Evolutionary conservation across 257 asterid genomes (phyloP).

Genomic region (Osmanthus fragrans): DNA sequence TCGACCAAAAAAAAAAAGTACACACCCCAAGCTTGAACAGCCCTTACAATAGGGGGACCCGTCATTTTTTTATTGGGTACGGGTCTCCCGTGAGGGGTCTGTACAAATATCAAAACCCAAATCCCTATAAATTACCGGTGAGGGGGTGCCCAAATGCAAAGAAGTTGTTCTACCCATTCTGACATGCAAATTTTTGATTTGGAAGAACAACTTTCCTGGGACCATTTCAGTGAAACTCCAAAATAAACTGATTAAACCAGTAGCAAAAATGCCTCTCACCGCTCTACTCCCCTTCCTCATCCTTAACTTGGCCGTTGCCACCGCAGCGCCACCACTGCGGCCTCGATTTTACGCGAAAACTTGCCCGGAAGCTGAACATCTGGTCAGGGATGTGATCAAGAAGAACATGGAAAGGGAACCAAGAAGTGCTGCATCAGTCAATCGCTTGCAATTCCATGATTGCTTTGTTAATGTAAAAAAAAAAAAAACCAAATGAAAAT

Average conservation of each 20-base stretch:
- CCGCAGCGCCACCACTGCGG: conserved; percentile 18
- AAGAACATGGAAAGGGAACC: conserved; percentile 39
- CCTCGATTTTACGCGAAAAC: conserved; percentile 33
- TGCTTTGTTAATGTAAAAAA: conserved; percentile 47
- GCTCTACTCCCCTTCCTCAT: conserved; percentile 23
- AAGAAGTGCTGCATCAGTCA: conserved; percentile 48
- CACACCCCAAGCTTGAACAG: too few relatives aligned
- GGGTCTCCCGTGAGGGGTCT: too few relatives aligned
- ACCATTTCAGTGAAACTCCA: not conserved
- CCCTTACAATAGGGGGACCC: too few relatives aligned
- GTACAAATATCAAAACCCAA: not conserved
- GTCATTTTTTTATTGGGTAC: too few relatives aligned
- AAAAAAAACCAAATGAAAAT: not conserved
- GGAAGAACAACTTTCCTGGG: not conserved
- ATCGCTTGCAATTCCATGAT: conserved; percentile 58
- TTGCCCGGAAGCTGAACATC: conserved; percentile 44
- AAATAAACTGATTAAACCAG: not conserved
- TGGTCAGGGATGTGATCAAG: conserved; percentile 41
- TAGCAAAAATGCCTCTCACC: conserved; percentile 22
- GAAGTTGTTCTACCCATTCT: not conserved
- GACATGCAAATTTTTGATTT: not conserved
- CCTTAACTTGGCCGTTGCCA: conserved; percentile 15
- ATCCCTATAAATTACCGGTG: not conserved
- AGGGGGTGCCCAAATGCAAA: not conserved
- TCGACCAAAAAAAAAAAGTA: too few relatives aligned